Conservation (phyloP, 345 rosid species). For the Brassica rapa region DNA sequence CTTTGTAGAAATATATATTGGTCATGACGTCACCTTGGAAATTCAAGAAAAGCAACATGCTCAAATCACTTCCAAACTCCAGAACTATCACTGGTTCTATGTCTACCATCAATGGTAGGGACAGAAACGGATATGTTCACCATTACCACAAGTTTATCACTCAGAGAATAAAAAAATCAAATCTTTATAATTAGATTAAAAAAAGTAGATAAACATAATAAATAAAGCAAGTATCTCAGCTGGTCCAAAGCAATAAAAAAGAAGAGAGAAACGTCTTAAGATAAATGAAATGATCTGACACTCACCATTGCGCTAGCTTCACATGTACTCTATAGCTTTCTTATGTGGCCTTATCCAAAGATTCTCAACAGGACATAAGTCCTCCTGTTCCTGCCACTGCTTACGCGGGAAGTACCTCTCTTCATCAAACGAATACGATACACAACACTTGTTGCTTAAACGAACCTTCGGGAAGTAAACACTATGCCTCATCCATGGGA, state of each 20-base stretch:
- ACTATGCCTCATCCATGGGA: conserved; percentile 35
- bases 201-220: not conserved
- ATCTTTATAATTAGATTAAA: not conserved
- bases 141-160: not conserved
- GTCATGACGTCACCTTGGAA: not conserved
- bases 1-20: not conserved
- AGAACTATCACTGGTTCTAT: not conserved
- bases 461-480: conserved; percentile 32
- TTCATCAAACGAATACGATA: conserved; percentile 29
- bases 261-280: not conserved
- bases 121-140: not conserved
- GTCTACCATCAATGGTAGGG: not conserved
- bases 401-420: conserved; percentile 28
- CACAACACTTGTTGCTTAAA: conserved; percentile 15
- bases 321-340: conserved; percentile 25
- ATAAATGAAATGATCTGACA: not conserved
- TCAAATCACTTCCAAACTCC: not conserved
- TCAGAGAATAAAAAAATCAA: not conserved
- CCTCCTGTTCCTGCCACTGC: conserved; percentile 48
- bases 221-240: not conserved
- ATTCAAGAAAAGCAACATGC: not conserved
- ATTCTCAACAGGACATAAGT: conserved; percentile 23
- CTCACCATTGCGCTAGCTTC: not conserved
- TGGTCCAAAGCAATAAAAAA: not conserved
- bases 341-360: conserved; percentile 31